Evolutionary conservation across 371 early-diverging fungal genomes (phyloP).

Genomic region (Batkoa obscura): DNA sequence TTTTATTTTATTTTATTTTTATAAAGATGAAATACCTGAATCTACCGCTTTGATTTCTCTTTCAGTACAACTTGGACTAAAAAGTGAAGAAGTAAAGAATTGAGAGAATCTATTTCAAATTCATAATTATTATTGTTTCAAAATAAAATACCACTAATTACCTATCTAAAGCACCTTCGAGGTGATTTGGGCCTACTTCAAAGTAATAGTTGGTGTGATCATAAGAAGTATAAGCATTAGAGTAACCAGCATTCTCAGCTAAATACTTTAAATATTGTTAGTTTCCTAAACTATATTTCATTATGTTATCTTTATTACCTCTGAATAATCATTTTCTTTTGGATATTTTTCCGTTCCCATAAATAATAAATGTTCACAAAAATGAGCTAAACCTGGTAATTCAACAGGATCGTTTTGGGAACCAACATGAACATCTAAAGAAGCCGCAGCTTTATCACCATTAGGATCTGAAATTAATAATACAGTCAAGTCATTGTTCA

Average conservation of each 20-base stretch:
- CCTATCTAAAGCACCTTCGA: slow-evolving; percentile 85
- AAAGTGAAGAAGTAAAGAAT: slow-evolving; percentile 81
- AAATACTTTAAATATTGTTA: slow-evolving; percentile 37
- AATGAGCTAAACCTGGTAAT: slow-evolving; percentile 91
- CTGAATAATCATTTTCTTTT: slow-evolving; percentile 80
- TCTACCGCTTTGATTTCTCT: slow-evolving; percentile 87
- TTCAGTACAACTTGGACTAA: slow-evolving; percentile 68
- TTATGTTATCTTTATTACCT: slow-evolving; percentile 10
- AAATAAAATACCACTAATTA: too few species aligned
- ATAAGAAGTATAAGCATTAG: slow-evolving; percentile 87
- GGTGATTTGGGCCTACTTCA: slow-evolving; percentile 61
- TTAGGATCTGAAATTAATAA: slow-evolving; percentile 60
- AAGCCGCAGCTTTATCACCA: slow-evolving; percentile 78
- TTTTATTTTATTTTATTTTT: neutral
- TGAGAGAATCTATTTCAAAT: slow-evolving; percentile 46
- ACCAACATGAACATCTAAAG: slow-evolving; percentile 91
- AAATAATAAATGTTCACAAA: slow-evolving; percentile 94
- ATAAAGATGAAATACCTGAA: slow-evolving; percentile 26
- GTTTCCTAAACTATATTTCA: slow-evolving; percentile 10
- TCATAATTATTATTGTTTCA: neutral
- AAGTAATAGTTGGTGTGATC: slow-evolving; percentile 92
- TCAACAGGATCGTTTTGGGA: slow-evolving; percentile 58
- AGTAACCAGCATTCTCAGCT: slow-evolving; percentile 71
- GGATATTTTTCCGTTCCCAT: slow-evolving; percentile 65
- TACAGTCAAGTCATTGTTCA: slow-evolving; percentile 59